Conservation (phyloP, 768 basidiomycete species). For the Epithele typhae region DNA sequence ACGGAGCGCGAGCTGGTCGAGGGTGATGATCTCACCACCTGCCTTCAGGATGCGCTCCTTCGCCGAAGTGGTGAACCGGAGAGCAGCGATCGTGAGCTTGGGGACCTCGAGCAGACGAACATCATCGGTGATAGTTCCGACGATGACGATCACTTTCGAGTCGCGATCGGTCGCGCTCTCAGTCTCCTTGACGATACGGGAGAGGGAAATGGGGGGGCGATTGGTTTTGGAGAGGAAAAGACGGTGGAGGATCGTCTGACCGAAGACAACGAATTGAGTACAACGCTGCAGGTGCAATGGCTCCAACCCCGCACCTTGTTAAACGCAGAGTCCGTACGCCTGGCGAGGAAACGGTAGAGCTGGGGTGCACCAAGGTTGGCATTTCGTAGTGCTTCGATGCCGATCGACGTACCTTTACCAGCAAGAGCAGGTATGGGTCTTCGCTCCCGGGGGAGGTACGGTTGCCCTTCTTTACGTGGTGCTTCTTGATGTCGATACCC, state of each 20-base stretch:
- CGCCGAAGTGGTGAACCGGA: constrained; percentile 90
- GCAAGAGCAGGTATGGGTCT: constrained; percentile 97
- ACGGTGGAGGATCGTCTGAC: constrained; percentile 86
- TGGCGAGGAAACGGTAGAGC: constrained; percentile 98
- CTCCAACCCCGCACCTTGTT: constrained; percentile 93
- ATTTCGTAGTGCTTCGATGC: no score
- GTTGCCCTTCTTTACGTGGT: constrained; percentile 98
- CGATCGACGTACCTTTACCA: constrained; percentile 77
- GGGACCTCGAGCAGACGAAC: constrained; percentile 81
- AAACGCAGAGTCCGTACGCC: constrained; percentile 92
- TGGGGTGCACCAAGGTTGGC: constrained; percentile 28
- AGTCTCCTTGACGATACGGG: constrained; percentile 85
- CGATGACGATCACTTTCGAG: constrained; percentile 83
- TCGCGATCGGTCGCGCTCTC: constrained; percentile 55
- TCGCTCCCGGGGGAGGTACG: constrained; percentile 96
- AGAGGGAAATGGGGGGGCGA: constrained; percentile 94
- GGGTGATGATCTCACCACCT: constrained; percentile 90
- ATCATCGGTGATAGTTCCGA: constrained; percentile 95
- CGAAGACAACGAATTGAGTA: neutral
- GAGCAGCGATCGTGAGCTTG: constrained; percentile 90
- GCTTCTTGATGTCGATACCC: constrained; percentile 94
- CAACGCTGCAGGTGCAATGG: neutral
- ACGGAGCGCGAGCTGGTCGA: constrained; percentile 94
- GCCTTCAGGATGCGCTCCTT: constrained; percentile 94
- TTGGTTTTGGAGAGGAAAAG: constrained; percentile 97